Conservation (phyloP, 768 basidiomycete species). For the Royoungia palumana region DNA sequence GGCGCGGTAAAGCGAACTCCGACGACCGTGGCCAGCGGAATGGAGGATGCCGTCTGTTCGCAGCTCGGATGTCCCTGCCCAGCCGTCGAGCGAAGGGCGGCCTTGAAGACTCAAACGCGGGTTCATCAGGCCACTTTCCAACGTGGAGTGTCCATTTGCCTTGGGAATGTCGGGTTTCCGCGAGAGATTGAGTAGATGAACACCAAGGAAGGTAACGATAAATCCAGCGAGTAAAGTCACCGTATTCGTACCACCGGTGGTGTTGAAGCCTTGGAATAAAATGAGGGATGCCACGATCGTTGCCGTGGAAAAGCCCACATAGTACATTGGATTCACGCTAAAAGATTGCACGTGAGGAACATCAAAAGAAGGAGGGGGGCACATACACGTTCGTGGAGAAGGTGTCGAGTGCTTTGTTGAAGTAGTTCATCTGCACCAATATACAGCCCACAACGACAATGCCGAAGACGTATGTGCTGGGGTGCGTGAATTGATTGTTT, state of each 20-base stretch:
- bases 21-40: slow-evolving; percentile 54
- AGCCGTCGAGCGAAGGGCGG: slow-evolving; percentile 76
- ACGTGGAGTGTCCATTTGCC: slow-evolving; percentile 46
- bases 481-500: slow-evolving; percentile 92
- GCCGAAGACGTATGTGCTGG: slow-evolving; percentile 95
- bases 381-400: slow-evolving; percentile 97
- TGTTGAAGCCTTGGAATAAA: slow-evolving; percentile 97
- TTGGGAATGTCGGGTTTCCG: slow-evolving; percentile 51
- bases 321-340: slow-evolving; percentile 97
- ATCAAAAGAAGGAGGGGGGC: neutral
- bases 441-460: slow-evolving; percentile 81
- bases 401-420: slow-evolving; percentile 96
- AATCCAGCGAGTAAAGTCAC: slow-evolving; percentile 89
- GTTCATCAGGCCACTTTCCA: slow-evolving; percentile 69
- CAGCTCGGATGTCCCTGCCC: slow-evolving; percentile 44
- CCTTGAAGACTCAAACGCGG: slow-evolving; percentile 80
- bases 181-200: slow-evolving; percentile 88
- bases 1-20: slow-evolving; percentile 61
- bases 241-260: slow-evolving; percentile 74
- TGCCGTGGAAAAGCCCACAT: slow-evolving; percentile 92
- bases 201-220: slow-evolving; percentile 90
- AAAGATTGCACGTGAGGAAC: neutral
- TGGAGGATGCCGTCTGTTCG: slow-evolving; percentile 23
- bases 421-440: slow-evolving; percentile 91
- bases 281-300: slow-evolving; percentile 94